Evolutionary conservation across 805 yeast genomes (phyloP).

Genomic region (Saccharomycopsis javanensis): DNA sequence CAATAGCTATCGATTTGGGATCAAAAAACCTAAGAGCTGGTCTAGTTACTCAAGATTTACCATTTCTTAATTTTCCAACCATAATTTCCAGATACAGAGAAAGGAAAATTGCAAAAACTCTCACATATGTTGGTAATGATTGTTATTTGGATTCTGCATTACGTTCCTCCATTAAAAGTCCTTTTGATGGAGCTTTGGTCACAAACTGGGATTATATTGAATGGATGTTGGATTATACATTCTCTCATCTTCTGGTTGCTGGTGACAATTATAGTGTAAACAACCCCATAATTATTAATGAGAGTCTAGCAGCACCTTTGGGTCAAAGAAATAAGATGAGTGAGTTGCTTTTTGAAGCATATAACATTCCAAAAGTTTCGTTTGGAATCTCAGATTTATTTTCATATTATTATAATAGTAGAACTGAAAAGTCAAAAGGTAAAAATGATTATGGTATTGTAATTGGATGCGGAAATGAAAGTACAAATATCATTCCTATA

Average conservation of each 20-base stretch:
- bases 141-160: conserved; percentile 60
- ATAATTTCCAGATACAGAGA: conserved; percentile 70
- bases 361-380: conserved; percentile 60
- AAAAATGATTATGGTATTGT: conserved; percentile 50
- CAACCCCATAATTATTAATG: conserved; percentile 76
- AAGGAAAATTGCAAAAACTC: conserved; percentile 49
- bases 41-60: conserved; percentile 34
- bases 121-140: conserved; percentile 79
- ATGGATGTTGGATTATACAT: conserved; percentile 70
- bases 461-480: conserved; percentile 72
- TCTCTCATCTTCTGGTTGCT: conserved; percentile 65
- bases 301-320: conserved; percentile 60
- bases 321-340: conserved; percentile 66
- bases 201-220: conserved; percentile 93
- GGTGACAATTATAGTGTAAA: conserved; percentile 42
- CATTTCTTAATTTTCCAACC: conserved; percentile 62
- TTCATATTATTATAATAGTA: conserved; percentile 59
- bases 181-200: conserved; percentile 78
- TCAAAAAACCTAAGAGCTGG: conserved; percentile 53
- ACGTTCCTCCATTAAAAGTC: conserved; percentile 59
- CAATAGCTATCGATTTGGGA: conserved; percentile 88
- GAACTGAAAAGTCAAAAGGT: conserved; percentile 19
- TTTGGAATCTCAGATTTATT: conserved; percentile 80
- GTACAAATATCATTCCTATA: conserved; percentile 77
- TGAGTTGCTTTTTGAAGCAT: conserved; percentile 79